phyloP scores from a whole-genome alignment of 139 green algal genomes.

The Picocystis salinarum region DNA sequence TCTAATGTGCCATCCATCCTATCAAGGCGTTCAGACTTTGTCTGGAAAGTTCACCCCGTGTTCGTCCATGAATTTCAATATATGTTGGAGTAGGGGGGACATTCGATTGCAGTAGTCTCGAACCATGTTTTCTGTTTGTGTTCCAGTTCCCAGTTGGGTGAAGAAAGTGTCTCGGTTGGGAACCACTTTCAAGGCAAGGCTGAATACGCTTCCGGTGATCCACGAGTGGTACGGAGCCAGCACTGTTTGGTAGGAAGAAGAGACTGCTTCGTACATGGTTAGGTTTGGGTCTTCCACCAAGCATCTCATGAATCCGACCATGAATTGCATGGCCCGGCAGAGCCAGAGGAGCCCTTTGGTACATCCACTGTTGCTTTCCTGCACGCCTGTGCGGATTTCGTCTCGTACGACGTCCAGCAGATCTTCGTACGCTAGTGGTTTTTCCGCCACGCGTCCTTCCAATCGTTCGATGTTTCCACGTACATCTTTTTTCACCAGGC shows the following conservation, averaged over 20 bases:
- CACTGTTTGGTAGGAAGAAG: not conserved
- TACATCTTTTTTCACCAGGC: no score
- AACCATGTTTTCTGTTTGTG: not conserved
- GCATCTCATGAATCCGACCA: not conserved
- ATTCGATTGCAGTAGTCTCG: not conserved
- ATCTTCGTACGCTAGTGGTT: no score
- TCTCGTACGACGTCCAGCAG: no score
- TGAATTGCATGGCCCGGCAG: not conserved
- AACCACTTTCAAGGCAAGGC: not conserved
- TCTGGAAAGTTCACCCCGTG: not conserved
- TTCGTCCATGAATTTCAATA: not conserved
- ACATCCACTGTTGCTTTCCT: not conserved
- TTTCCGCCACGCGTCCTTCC: no score
- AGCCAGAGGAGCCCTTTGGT: not conserved
- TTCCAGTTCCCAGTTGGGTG: not conserved
- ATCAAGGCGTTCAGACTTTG: slow-evolving; percentile 1
- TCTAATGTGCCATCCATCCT: no score
- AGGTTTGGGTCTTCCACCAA: not conserved
- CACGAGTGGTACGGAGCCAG: not conserved
- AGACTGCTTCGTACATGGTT: not conserved
- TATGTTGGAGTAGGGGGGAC: not conserved
- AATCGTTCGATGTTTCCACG: no score
- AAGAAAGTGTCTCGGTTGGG: not conserved
- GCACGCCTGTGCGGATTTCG: not conserved
- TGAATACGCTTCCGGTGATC: not conserved